Base-by-base conservation (phyloP, 2,329 filamentous ascomycete genomes). In the Alternaria triticina region DNA sequence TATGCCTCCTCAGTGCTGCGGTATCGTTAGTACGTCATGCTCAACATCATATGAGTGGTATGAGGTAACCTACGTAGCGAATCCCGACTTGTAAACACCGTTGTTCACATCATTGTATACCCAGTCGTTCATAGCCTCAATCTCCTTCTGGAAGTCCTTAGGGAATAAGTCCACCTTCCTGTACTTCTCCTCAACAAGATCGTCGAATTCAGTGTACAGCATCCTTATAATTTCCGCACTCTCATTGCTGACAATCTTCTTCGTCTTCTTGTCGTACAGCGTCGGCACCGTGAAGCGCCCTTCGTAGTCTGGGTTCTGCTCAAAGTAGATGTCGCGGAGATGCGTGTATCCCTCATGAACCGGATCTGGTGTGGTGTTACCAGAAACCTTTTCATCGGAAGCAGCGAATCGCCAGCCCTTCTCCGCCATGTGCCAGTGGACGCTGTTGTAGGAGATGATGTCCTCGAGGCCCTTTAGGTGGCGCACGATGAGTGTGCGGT, bases 391-490 rank as follows among this genome's bases (percentile, higher is more conserved):
- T 66, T 91, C 90, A 20, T 89, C 87, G 2, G 86, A 61, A 1
- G 89, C 91, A 6, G 87, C 87, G 79, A 97, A 97, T 54, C 92
- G 90, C 94, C 94, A 97, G 65, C 94, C 90, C 82, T 83, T 88
- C 76, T 83, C 89, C 65, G 72, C 89, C 83, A 98, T 89, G 74
- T 97, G 90, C 95, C 94, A 98, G 82, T 97, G 94, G 57, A 97
- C 94, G n/a, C 88, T 89, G 0, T 93, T 96, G 63, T 88, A 85
- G 6, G 88, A 83, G 70, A 99, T 90, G 69, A 96, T 86, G 60
- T 96, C 90, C 73, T 98, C 92, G 0, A 99, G 86, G 0, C 95
- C 96, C 84, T 98, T 99, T 74, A 99, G 86, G 79, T 93, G 91
- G 62, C 95, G 88, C 3, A 92, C 91, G 70, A 98, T 97, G 69